Base-by-base conservation (phyloP, 1,284 basidiomycete species). In the Melanopsichium pennsylvanicum region DNA sequence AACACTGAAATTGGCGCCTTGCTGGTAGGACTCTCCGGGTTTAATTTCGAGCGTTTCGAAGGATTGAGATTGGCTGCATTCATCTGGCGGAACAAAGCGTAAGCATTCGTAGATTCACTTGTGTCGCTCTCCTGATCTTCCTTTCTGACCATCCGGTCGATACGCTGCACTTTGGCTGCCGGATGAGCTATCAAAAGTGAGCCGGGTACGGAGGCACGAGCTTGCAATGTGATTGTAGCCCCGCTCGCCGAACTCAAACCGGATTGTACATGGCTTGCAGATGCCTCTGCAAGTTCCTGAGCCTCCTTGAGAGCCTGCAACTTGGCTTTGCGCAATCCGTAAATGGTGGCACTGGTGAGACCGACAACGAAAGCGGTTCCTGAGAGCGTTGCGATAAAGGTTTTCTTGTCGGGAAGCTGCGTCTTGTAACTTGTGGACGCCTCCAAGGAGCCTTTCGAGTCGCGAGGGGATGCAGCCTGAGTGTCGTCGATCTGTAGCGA, bases 301-400 rank as follows among this genome's bases (percentile, higher is more conserved):
- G 56, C 67, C 38, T 70, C 60, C 18, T 60, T 70, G 9, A 70
- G 19, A 2, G 67, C 67, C 41, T 70, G 60, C 35, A 56, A 4
- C 7, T 37, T 40, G 0, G 67, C 67, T 32, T 70, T 70, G 16
- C 67, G 26, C 1, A 70, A 40, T 5, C 60, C 60, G 26, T 70
- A 70, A 48, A 64, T 64, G 18, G 67, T 60, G 8, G 67, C 59
- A 11, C 60, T 56, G 3, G 60, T 64, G 18, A 70, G 41, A 15
- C 67, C 67, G 21, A 64, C 47, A 23, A 70, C 35, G 37, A 70
- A 70, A 19, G 67, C 67, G 32, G 46, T 41, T 25, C 67, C 67
- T 1, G 60, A 54, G 10, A 70, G 60, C 4, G 60, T 70, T 18
- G 67, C 60, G 16, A 70, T 70, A 33, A 70, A 70, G 18, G 60